These are phyloP conservation scores for Claviceps digitariae DNA, from an alignment of 2,329 filamentous ascomycete species.

Conservation along the genomic window DNA sequence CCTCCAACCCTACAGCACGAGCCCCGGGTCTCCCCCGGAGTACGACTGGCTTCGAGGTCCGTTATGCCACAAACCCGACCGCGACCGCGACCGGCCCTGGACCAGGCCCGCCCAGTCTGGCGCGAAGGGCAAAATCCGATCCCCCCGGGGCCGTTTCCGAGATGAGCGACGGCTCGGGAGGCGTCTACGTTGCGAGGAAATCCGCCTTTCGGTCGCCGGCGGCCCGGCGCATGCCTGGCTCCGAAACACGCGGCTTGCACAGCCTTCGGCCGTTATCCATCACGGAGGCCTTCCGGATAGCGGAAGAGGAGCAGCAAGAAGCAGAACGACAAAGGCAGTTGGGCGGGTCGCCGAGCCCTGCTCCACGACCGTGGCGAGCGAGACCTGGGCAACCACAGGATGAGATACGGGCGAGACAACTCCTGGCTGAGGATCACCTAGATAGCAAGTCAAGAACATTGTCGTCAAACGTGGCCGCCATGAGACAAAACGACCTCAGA, in stretches of 20 bases:
- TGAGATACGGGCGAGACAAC: conserved; percentile 17
- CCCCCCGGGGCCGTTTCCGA: conserved; percentile 7
- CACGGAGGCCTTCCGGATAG: conserved; percentile 27
- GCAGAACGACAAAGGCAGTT: conserved; percentile 13
- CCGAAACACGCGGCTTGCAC: conserved; percentile 14
- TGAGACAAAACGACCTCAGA: conserved; percentile 7
- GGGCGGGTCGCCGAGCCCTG: conserved; percentile 38
- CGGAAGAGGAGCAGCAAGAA: conserved; percentile 17
- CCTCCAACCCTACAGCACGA: conserved; percentile 11
- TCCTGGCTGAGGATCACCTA: conserved; percentile 17
- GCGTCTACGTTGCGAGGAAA: conserved; percentile 6
- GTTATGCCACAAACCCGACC: not conserved
- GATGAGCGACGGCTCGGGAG: conserved; percentile 4
- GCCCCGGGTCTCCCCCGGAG: conserved; percentile 8
- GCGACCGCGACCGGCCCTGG: conserved; percentile 2
- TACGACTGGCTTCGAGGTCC: not conserved
- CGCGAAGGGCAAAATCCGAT: conserved; percentile 16
- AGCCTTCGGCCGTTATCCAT: conserved; percentile 25
- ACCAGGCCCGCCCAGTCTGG: not conserved
- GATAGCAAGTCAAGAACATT: conserved; percentile 13
- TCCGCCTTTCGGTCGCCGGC: conserved; percentile 14
- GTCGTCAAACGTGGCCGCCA: conserved; percentile 5
- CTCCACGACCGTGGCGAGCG: conserved; percentile 30
- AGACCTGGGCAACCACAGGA: conserved; percentile 15
- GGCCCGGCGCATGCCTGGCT: conserved; percentile 22